Evolutionary conservation across 2,329 filamentous ascomycete species (phyloP).

Genomic region (Hymenoscyphus repandus): DNA sequence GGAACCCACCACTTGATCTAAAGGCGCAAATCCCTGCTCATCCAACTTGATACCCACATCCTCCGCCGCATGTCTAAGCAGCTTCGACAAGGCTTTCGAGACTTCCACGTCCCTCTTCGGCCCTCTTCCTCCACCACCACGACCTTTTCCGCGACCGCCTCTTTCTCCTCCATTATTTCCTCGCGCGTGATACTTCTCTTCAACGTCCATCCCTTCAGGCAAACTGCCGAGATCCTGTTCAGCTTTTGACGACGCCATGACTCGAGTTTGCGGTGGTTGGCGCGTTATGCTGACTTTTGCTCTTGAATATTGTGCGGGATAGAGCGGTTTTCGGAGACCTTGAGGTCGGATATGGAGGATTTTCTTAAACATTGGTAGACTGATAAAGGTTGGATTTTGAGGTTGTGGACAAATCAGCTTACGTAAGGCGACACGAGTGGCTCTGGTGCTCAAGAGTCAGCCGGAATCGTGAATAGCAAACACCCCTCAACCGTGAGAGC

Average conservation of each 20-base stretch:
- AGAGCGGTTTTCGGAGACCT: no score
- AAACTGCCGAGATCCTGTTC: constrained; percentile 4
- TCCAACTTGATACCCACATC: constrained; percentile 54
- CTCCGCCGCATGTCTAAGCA: constrained; percentile 33
- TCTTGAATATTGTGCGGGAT: no score
- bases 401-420: no score
- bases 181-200: constrained; percentile 1
- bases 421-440: no score
- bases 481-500: no score
- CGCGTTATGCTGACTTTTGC: no score
- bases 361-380: no score
- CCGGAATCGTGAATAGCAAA: no score
- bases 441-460: no score
- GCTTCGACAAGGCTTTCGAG: constrained; percentile 31
- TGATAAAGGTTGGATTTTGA: no score
- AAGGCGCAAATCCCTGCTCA: constrained; percentile 51
- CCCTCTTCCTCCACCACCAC: constrained; percentile 15
- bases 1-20: constrained; percentile 53
- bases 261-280: background rate
- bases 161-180: constrained; percentile 5
- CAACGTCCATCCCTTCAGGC: constrained; percentile 5
- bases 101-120: constrained; percentile 26
- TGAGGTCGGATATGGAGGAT: no score
- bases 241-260: constrained; percentile 3
- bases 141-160: constrained; percentile 7